Percentiles rank a stretch among this genome's conserved stretches.
These are phyloP conservation scores for Bathelium albidoporum DNA, from an alignment of 495 filamentous ascomycete species.

Conservation along the genomic window DNA sequence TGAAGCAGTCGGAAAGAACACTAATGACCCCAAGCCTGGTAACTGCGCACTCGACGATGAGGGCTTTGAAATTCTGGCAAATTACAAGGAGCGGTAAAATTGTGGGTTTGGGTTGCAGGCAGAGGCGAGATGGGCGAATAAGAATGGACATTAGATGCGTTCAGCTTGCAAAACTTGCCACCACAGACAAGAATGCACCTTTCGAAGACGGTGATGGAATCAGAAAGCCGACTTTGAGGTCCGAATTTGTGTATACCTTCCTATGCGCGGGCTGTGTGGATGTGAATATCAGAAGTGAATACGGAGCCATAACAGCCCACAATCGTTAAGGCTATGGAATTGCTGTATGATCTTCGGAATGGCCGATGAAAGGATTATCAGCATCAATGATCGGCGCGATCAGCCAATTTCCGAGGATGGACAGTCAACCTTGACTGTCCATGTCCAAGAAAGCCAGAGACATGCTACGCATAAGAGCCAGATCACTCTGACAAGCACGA, in stretches of 20 bases:
- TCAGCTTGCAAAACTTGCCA: not conserved
- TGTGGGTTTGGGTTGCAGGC: slow-evolving; percentile 37
- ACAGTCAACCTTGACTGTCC: no score
- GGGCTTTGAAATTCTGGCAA: slow-evolving; percentile 58
- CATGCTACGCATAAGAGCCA: slow-evolving; percentile 1
- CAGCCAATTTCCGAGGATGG: no score
- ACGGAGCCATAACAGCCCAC: slow-evolving; percentile 8
- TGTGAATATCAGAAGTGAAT: not conserved
- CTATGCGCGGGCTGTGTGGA: slow-evolving; percentile 45
- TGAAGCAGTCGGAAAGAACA: slow-evolving; percentile 24
- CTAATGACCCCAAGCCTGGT: slow-evolving; percentile 17
- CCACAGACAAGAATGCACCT: not conserved
- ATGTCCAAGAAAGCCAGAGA: slow-evolving; percentile 4
- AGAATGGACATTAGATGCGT: slow-evolving; percentile 25
- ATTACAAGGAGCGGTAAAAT: slow-evolving; percentile 13
- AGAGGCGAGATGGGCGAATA: slow-evolving; percentile 32
- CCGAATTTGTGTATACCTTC: slow-evolving; percentile 44
- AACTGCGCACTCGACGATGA: slow-evolving; percentile 37
- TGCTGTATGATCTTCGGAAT: slow-evolving; percentile 8
- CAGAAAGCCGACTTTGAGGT: slow-evolving; percentile 32
- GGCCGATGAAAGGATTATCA: slow-evolving; percentile 6
- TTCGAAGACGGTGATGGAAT: not conserved
- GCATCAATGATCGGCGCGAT: no score
- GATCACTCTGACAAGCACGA: not conserved
- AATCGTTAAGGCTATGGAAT: slow-evolving; percentile 7